Evolutionary conservation across 2,329 filamentous ascomycete genomes (phyloP).

Genomic region (Moelleriella libera): DNA sequence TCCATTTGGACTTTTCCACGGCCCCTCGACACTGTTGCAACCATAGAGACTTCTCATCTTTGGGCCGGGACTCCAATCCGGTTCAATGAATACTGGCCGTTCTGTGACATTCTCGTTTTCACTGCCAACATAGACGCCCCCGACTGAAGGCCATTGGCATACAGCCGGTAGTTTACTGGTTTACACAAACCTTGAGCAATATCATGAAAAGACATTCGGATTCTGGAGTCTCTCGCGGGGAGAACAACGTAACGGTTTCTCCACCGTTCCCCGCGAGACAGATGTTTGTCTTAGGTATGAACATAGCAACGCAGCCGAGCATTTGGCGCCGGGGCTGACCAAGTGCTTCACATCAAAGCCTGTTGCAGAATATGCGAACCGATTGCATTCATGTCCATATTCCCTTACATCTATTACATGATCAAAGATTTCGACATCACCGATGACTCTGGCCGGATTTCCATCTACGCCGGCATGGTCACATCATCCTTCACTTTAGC

Average conservation of each 20-base stretch:
- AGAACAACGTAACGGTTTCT: conserved; percentile 9
- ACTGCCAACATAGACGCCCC: no score
- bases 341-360: conserved; percentile 32
- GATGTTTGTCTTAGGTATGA: conserved; percentile 38
- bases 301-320: no score
- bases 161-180: no score
- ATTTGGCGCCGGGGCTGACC: no score
- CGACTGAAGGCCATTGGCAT: no score
- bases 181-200: no score
- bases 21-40: no score
- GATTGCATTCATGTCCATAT: conserved; percentile 99
- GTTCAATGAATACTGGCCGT: no score
- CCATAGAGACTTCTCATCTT: no score
- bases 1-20: no score
- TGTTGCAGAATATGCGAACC: conserved; percentile 94
- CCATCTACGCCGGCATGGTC: conserved; percentile 88
- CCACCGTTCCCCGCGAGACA: conserved; percentile 27
- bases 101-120: no score
- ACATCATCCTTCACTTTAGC: conserved; percentile 93
- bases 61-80: no score
- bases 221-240: conserved; percentile 9
- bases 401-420: conserved; percentile 98
- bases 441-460: conserved; percentile 63
- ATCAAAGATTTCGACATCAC: conserved; percentile 82
- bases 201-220: conserved; percentile 16